Conservation (phyloP, 495 filamentous ascomycete species). For the Trichoderma parareesei region DNA sequence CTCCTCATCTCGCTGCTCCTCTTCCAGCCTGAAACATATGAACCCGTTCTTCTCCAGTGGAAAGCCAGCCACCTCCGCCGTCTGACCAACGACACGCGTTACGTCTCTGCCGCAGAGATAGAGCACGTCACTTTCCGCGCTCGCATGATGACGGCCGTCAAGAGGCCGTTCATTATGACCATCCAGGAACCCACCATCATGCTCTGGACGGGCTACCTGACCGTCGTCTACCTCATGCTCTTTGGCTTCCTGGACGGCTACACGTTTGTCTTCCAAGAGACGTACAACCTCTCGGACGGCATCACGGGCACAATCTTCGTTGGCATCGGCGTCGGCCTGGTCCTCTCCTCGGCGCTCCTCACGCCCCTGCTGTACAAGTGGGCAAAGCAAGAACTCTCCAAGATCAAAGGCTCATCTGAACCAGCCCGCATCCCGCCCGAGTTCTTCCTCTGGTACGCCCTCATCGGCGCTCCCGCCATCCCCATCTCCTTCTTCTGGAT, state of each 20-base stretch:
- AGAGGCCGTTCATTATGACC: slow-evolving; percentile 61
- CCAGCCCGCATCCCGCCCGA: slow-evolving; percentile 32
- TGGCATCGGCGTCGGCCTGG: slow-evolving; percentile 48
- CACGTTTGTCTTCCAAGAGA: slow-evolving; percentile 52
- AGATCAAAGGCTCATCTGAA: slow-evolving; percentile 22
- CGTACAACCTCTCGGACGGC: slow-evolving; percentile 45
- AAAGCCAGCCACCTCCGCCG: slow-evolving; percentile 41
- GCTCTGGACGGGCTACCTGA: slow-evolving; percentile 53
- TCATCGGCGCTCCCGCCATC: slow-evolving; percentile 48
- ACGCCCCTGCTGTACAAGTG: slow-evolving; percentile 48
- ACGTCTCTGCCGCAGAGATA: slow-evolving; percentile 52
- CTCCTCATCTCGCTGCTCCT: slow-evolving; percentile 35
- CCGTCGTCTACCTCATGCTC: slow-evolving; percentile 56
- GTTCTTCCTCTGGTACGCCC: slow-evolving; percentile 50
- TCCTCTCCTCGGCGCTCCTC: slow-evolving; percentile 23
- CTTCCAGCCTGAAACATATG: slow-evolving; percentile 46
- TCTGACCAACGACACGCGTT: slow-evolving; percentile 44
- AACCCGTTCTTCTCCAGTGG: slow-evolving; percentile 43
- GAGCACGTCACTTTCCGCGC: slow-evolving; percentile 54
- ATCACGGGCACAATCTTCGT: slow-evolving; percentile 51
- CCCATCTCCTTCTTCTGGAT: slow-evolving; percentile 55
- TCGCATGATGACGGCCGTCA: slow-evolving; percentile 55
- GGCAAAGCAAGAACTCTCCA: slow-evolving; percentile 40
- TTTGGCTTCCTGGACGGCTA: slow-evolving; percentile 64
- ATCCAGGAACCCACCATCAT: slow-evolving; percentile 64